Evolutionary conservation across 78 protist species (phyloP).

Genomic region (Acrasis kona): DNA sequence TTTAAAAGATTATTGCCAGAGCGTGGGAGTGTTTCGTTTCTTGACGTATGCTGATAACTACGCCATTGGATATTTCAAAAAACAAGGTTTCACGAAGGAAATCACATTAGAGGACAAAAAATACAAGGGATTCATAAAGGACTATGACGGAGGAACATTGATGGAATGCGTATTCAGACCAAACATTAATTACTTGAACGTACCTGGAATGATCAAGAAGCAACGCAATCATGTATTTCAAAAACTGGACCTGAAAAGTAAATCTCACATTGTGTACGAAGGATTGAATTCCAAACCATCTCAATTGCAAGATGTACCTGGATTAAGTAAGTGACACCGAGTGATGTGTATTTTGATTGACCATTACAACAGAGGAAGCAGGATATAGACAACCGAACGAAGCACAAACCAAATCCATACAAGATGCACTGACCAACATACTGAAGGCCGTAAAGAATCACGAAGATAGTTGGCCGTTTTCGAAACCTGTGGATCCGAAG

Average conservation of each 20-base stretch:
- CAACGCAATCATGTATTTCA: background rate
- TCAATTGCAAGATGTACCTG: background rate
- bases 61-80: slow-evolving; percentile 86
- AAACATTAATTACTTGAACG: slow-evolving; percentile 27
- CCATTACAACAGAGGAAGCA: background rate
- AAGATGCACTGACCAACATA: background rate
- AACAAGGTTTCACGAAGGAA: slow-evolving; percentile 76
- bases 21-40: slow-evolving; percentile 41
- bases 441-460: background rate
- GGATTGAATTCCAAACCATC: background rate
- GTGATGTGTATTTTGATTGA: background rate
- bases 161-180: slow-evolving; percentile 47
- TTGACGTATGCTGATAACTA: slow-evolving; percentile 90
- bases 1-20: slow-evolving; percentile 50
- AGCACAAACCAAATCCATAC: background rate
- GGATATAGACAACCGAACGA: background rate
- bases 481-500: background rate
- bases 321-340: background rate
- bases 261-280: background rate
- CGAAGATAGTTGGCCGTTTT: background rate
- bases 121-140: slow-evolving; percentile 77
- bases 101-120: slow-evolving; percentile 38
- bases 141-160: slow-evolving; percentile 85
- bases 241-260: background rate
- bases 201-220: slow-evolving; percentile 2